Conservation (phyloP, 2,329 filamentous ascomycete genomes). For the Aspergillus sp. region DNA sequence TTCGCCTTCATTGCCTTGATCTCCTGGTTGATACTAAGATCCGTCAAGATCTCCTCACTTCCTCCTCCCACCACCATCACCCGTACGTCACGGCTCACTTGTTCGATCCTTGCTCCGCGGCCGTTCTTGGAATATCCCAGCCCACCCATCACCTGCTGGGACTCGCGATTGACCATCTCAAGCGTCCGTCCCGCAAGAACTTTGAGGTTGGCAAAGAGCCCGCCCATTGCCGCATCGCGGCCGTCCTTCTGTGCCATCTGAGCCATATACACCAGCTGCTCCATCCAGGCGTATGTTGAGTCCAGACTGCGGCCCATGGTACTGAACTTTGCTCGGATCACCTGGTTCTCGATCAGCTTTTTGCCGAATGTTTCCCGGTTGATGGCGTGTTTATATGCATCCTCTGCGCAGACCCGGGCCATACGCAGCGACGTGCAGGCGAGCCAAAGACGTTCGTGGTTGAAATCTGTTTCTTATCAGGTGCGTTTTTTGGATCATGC, state of each 20-base stretch:
- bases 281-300: conserved; percentile 57
- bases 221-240: conserved; percentile 19
- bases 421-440: conserved; percentile 57
- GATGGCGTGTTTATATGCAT: conserved; percentile 53
- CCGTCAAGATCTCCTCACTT: conserved; percentile 56
- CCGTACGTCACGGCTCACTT: conserved; percentile 54
- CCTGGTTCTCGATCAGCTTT: conserved; percentile 55
- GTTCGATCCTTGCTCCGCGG: conserved; percentile 51
- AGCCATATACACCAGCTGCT: conserved; percentile 55
- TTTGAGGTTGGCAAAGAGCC: conserved; percentile 35
- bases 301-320: conserved; percentile 56
- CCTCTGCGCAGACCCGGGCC: conserved; percentile 55
- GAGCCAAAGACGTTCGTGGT: conserved; percentile 60
- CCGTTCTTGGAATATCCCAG: conserved; percentile 52
- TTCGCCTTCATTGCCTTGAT: conserved; percentile 15
- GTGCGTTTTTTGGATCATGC: not conserved
- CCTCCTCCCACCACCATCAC: conserved; percentile 56
- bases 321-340: conserved; percentile 57
- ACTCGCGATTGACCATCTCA: conserved; percentile 52
- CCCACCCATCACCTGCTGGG: conserved; percentile 56
- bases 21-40: conserved; percentile 54
- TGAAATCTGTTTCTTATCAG: conserved; percentile 46
- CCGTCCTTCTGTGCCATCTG: conserved; percentile 18
- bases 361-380: conserved; percentile 57
- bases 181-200: conserved; percentile 51